These are phyloP conservation scores for Aureobasidium lini DNA, from an alignment of 2,329 filamentous ascomycete species.

Conservation along the genomic window DNA sequence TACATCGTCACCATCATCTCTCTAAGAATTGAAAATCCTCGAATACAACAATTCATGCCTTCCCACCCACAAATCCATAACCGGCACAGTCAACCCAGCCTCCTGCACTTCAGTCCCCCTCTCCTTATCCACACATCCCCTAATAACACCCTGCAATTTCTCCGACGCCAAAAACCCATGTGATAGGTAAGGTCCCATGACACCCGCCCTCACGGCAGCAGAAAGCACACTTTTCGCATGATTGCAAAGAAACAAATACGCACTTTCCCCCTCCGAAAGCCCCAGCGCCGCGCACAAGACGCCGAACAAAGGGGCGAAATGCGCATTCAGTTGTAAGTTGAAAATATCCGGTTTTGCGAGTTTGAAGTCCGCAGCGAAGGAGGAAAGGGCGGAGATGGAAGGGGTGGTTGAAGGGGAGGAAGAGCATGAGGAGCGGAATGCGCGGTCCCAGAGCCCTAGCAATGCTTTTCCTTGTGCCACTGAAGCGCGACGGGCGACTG, in stretches of 20 bases:
- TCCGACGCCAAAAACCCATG: conserved; percentile 62
- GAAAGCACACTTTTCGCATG: conserved; percentile 71
- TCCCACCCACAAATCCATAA: conserved; percentile 76
- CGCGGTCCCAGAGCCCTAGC: conserved; percentile 62
- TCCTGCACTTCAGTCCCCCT: conserved; percentile 53
- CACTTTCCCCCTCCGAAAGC: too few species aligned
- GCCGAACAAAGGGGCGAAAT: conserved; percentile 66
- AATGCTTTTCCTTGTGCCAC: conserved; percentile 69
- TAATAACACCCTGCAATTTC: conserved; percentile 51
- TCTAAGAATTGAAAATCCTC: conserved; percentile 73
- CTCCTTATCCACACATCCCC: conserved; percentile 51
- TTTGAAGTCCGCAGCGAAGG: neutral
- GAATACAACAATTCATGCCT: conserved; percentile 78
- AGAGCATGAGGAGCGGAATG: conserved; percentile 18
- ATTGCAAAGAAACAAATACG: conserved; percentile 67
- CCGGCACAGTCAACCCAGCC: conserved; percentile 67
- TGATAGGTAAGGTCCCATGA: conserved; percentile 74
- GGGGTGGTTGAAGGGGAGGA: neutral
- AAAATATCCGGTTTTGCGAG: neutral
- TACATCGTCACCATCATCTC: neutral
- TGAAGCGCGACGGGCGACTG: conserved; percentile 69
- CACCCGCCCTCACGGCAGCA: conserved; percentile 67
- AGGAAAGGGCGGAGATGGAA: neutral
- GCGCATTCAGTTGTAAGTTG: conserved; percentile 38
- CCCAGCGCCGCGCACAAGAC: too few species aligned